phyloP scores from a whole-genome alignment of 768 basidiomycete genomes.

The Calocybe gangraenosa region DNA sequence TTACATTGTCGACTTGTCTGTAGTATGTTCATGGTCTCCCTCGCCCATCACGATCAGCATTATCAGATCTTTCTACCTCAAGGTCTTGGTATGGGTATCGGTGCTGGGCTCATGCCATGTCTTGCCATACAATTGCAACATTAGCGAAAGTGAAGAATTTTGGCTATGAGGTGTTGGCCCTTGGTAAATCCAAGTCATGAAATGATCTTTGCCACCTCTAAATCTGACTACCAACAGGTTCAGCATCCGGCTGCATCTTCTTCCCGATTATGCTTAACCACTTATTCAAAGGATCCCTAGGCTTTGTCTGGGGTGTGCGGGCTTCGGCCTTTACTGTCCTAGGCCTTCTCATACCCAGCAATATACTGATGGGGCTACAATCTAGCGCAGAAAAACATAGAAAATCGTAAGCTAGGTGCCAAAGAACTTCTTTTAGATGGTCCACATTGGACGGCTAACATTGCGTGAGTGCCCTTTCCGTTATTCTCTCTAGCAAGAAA shows the following conservation, averaged over 20 bases:
- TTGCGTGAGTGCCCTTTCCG: too few species aligned
- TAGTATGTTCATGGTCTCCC: slow-evolving; percentile 5
- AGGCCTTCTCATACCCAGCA: slow-evolving; percentile 33
- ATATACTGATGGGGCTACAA: slow-evolving; percentile 20
- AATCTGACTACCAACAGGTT: too few species aligned
- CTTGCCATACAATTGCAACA: slow-evolving; percentile 41
- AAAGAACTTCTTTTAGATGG: too few species aligned
- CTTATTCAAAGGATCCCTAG: slow-evolving; percentile 30
- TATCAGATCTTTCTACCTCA: slow-evolving; percentile 40
- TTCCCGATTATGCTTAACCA: too few species aligned
- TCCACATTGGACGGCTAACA: too few species aligned
- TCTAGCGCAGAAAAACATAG: too few species aligned
- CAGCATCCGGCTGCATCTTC: neutral
- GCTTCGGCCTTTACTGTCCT: slow-evolving; percentile 33
- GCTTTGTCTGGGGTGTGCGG: slow-evolving; percentile 47
- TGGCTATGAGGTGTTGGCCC: slow-evolving; percentile 44
- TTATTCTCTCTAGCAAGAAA: too few species aligned
- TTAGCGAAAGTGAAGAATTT: slow-evolving; percentile 36
- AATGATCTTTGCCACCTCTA: too few species aligned
- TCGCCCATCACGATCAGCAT: slow-evolving; percentile 1
- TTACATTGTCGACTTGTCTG: too few species aligned
- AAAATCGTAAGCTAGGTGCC: too few species aligned
- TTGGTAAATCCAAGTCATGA: slow-evolving; percentile 24
- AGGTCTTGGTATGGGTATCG: slow-evolving; percentile 44
- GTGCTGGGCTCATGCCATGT: slow-evolving; percentile 40